phyloP scores from a whole-genome alignment of 257 asterid genomes.

The Fraxinus pennsylvanica region DNA sequence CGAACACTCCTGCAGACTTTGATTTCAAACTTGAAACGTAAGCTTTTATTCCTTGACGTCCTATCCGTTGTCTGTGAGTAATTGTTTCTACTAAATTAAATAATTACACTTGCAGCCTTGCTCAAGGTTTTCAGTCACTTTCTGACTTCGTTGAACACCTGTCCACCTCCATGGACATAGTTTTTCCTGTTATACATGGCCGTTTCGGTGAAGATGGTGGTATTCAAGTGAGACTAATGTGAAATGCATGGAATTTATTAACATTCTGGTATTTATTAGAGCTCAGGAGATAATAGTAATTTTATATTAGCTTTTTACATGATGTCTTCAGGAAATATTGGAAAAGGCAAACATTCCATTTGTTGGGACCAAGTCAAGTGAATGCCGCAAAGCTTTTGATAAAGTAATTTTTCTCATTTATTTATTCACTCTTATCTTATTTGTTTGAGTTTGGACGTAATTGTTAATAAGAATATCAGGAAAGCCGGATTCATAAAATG shows the following conservation, averaged over 20 bases:
- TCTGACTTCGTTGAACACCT: constrained; percentile 69
- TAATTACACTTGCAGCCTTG: constrained; percentile 60
- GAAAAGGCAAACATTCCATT: constrained; percentile 65
- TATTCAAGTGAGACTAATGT: constrained; percentile 63
- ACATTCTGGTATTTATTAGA: constrained; percentile 8
- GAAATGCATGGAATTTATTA: background rate
- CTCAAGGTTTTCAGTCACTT: constrained; percentile 71
- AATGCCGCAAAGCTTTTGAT: constrained; percentile 81
- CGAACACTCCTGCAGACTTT: constrained; percentile 86
- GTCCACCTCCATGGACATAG: constrained; percentile 73
- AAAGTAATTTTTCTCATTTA: constrained; percentile 51
- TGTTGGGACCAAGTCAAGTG: constrained; percentile 69
- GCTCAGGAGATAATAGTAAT: background rate
- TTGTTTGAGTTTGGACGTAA: constrained; percentile 8
- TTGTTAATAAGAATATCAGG: background rate
- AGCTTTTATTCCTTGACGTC: constrained; percentile 6
- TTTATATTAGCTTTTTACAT: constrained; percentile 6
- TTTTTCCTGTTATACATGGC: constrained; percentile 91
- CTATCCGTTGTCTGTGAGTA: background rate
- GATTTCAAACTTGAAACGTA: constrained; percentile 90
- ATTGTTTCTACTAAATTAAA: constrained; percentile 1
- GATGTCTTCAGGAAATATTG: constrained; percentile 62
- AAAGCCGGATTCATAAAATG: constrained; percentile 17
- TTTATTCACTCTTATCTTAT: constrained; percentile 14
- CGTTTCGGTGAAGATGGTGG: constrained; percentile 97